Percentiles rank a stretch among this genome's conserved stretches.
Conservation (phyloP, 2,329 filamentous ascomycete species). For the Cordyceps fumosorosea region DNA sequence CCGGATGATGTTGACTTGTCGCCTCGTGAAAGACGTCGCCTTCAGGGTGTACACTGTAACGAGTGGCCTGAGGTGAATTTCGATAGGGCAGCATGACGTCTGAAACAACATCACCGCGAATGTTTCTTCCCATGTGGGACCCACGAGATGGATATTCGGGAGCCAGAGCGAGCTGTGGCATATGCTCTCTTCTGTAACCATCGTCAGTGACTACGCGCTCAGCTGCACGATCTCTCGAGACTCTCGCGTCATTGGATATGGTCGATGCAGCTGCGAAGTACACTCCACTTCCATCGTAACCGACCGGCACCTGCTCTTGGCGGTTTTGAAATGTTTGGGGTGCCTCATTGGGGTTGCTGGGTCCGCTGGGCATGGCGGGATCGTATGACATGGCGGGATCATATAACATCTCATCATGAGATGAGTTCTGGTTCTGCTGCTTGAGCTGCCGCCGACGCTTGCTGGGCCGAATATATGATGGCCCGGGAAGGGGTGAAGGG, state of each 20-base stretch:
- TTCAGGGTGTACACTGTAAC: constrained; percentile 44
- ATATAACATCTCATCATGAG: constrained; percentile 3
- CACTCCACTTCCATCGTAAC: neutral
- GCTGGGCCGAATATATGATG: constrained; percentile 45
- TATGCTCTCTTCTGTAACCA: constrained; percentile 28
- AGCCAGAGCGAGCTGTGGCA: constrained; percentile 23
- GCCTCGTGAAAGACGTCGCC: constrained; percentile 45
- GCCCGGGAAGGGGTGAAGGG: constrained; percentile 50
- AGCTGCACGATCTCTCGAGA: neutral
- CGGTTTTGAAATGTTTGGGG: neutral
- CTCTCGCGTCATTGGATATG: neutral
- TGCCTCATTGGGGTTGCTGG: neutral
- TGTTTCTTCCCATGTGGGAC: constrained; percentile 31
- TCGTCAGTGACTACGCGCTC: constrained; percentile 20
- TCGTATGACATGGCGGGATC: constrained; percentile 8
- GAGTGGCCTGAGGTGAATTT: constrained; percentile 35
- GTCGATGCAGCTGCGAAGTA: neutral
- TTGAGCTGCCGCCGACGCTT: constrained; percentile 49
- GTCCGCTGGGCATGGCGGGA: constrained; percentile 13
- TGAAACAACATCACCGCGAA: constrained; percentile 33
- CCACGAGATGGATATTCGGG: constrained; percentile 32
- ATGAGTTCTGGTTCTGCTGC: constrained; percentile 27
- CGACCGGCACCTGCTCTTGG: neutral
- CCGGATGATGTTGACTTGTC: constrained; percentile 46
- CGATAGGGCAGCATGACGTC: constrained; percentile 38